Evolutionary conservation across 306 rosid genomes (phyloP), one percentile per base, ranked within the genome.

Genomic region (Hippophae tibetana): DNA sequence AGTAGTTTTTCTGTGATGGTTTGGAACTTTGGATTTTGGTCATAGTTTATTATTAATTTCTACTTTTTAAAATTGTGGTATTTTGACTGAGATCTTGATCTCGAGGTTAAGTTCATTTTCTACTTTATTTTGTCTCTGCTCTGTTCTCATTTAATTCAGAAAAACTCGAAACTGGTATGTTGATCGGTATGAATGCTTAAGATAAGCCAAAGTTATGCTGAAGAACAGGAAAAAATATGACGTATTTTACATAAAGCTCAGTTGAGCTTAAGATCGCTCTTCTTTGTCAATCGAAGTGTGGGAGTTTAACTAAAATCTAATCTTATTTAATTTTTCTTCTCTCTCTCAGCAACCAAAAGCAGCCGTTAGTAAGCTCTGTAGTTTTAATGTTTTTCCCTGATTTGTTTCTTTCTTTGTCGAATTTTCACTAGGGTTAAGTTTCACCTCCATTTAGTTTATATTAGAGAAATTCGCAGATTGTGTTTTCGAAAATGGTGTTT

Each of bases 81-180:
- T 52, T 52, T 4, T 50, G 69, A 61, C 51, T 44, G 52, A 69
- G 76, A 68, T 76, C 67, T 56, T 51, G 45, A 56, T 50, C 55
- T 56, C 72, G 45, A 60, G 4, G 60, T 58, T 72, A 60, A 64
- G 45, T 47, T 13, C 38, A 9, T 44, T 61, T 41, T 57, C 55
- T 41, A 46, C 54, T 8, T 53, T 43, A 5, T 50, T 51, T 70
- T 42, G 59, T 71, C 61, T 50, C 45, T 7, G 57, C 64, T 68
- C 18, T 41, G 64, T 68, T 65, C 55, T 50, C 44, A 72, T 12
- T 61, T 51, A 43, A 76, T 65, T 44, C 59, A 7, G 63, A 31
- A 76, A 44, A 53, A 64, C 23, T 12, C 7, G 69, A 68, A 74
- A 65, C 59, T 72, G 42, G 64, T 65, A 71, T 81, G 82, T 70